Conservation (phyloP, 345 rosid species). For the Pseudoturritis turrita region DNA sequence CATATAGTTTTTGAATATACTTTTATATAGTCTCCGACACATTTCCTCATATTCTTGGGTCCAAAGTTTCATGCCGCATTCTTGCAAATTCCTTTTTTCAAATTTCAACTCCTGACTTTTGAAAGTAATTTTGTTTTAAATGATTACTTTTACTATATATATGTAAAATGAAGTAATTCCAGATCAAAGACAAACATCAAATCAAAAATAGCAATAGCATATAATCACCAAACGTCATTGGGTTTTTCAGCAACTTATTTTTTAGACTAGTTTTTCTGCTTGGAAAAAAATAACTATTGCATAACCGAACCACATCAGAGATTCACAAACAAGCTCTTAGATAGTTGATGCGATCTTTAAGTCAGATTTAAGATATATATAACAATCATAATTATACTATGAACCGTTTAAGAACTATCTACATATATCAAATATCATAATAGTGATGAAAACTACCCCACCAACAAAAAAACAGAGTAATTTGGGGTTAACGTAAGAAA, state of each 20-base stretch:
- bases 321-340: not conserved
- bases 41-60: not conserved
- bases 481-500: conserved; percentile 14
- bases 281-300: not conserved
- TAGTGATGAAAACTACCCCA: conserved; percentile 8
- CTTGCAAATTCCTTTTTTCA: too few relatives aligned
- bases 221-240: too few relatives aligned
- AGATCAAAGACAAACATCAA: too few relatives aligned
- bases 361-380: not conserved
- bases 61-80: too few relatives aligned
- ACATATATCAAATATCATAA: conserved; percentile 17
- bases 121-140: too few relatives aligned
- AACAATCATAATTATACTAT: not conserved
- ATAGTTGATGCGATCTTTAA: not conserved
- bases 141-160: too few relatives aligned
- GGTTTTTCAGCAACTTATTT: too few relatives aligned
- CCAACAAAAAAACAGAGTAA: not conserved
- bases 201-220: too few relatives aligned
- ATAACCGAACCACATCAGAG: not conserved
- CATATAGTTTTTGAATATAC: too few relatives aligned
- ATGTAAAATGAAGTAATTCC: too few relatives aligned
- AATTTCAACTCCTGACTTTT: too few relatives aligned
- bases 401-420: conserved; percentile 19
- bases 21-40: not conserved
- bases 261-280: too few relatives aligned